Conservation (phyloP, 805 yeast genomes). For the Cyberlindnera bimundalis region DNA sequence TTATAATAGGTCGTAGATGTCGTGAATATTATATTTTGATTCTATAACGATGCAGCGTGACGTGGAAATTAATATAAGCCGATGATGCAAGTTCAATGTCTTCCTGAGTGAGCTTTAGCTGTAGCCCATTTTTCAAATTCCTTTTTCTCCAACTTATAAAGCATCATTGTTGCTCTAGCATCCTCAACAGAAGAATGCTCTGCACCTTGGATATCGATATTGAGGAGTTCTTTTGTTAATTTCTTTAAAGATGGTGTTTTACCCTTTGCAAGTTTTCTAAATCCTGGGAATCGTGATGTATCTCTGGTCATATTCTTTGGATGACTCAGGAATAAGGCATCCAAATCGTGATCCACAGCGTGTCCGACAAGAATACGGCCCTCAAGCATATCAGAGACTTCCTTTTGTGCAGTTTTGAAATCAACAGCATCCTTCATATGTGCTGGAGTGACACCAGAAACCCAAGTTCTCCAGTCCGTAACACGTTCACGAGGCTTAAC, state of each 20-base stretch:
- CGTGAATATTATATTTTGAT: constrained; percentile 1
- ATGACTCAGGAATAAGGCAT: constrained; percentile 62
- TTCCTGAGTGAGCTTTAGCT: constrained; percentile 3
- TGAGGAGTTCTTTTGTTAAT: constrained; percentile 53
- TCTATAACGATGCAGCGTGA: no score
- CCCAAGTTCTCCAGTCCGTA: constrained; percentile 92
- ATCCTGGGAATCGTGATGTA: constrained; percentile 62
- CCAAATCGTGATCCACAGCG: constrained; percentile 76
- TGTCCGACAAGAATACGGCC: constrained; percentile 75
- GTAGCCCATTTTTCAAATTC: constrained; percentile 50
- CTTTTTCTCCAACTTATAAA: constrained; percentile 60
- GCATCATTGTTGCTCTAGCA: constrained; percentile 81
- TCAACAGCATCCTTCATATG: constrained; percentile 66
- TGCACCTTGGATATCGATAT: constrained; percentile 63
- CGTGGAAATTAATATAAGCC: no score
- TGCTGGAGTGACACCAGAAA: constrained; percentile 75
- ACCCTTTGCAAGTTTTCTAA: constrained; percentile 57
- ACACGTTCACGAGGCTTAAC: constrained; percentile 75
- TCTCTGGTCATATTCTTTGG: constrained; percentile 66
- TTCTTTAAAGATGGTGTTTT: constrained; percentile 72
- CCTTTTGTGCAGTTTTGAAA: constrained; percentile 62
- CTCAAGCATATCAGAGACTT: constrained; percentile 48
- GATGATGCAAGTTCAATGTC: constrained; percentile 1
- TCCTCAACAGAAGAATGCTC: constrained; percentile 89
- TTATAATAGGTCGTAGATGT: constrained; percentile 2